These are phyloP conservation scores for Alternaria novae-zelandiae DNA, from an alignment of 2,329 filamentous ascomycete species.

Conservation along the genomic window DNA sequence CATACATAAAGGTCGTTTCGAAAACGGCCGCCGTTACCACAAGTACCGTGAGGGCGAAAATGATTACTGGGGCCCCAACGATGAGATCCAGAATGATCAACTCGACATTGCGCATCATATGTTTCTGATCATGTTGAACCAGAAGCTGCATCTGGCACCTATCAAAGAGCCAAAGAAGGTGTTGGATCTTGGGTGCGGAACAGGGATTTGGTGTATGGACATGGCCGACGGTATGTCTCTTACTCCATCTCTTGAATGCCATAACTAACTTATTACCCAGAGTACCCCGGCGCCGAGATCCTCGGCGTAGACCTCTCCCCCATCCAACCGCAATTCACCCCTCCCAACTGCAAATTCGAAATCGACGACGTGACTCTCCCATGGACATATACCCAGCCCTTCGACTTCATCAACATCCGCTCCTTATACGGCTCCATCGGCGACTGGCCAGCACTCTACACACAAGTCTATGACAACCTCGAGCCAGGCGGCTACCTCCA, in stretches of 20 bases:
- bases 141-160: conserved; percentile 34
- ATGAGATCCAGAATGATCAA: conserved; percentile 37
- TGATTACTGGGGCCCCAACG: conserved; percentile 42
- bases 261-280: not conserved
- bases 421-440: conserved; percentile 52
- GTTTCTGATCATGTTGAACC: conserved; percentile 29
- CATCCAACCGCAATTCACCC: conserved; percentile 55
- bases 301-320: conserved; percentile 56
- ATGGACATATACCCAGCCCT: conserved; percentile 46
- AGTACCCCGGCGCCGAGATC: conserved; percentile 46
- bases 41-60: conserved; percentile 40
- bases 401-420: conserved; percentile 54
- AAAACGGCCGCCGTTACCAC: conserved; percentile 44
- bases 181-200: conserved; percentile 36
- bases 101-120: conserved; percentile 39
- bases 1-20: conserved; percentile 39
- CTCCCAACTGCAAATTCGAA: conserved; percentile 54
- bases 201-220: conserved; percentile 40
- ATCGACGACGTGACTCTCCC: conserved; percentile 52
- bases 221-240: conserved; percentile 25
- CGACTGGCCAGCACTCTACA: conserved; percentile 51
- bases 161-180: conserved; percentile 25
- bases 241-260: no score
- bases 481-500: conserved; percentile 50
- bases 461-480: conserved; percentile 32